Conservation (phyloP, 495 filamentous ascomycete genomes). For the Margaritispora aquatica region DNA sequence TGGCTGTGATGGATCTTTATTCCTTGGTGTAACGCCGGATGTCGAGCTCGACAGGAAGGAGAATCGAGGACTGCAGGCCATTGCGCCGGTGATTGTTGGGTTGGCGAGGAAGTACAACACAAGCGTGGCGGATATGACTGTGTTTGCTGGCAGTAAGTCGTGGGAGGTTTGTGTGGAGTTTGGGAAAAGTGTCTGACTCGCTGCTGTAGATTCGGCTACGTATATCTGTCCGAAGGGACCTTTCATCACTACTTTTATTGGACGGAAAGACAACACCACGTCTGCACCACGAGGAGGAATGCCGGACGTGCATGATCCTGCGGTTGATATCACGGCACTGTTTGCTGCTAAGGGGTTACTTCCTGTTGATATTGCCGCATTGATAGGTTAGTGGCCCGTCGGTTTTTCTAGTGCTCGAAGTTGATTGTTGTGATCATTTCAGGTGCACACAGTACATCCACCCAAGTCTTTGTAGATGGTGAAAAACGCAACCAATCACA, state of each 20-base stretch:
- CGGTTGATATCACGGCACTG: constrained; percentile 16
- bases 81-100: constrained; percentile 14
- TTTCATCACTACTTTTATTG: constrained; percentile 23
- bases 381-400: constrained; percentile 6
- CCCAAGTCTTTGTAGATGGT: constrained; percentile 6
- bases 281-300: constrained; percentile 17
- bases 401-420: neutral
- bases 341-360: constrained; percentile 27
- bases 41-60: constrained; percentile 20
- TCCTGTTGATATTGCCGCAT: constrained; percentile 24
- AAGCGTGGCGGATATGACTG: constrained; percentile 23
- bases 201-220: constrained; percentile 13
- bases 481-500: neutral
- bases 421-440: neutral
- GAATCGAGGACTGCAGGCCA: constrained; percentile 26
- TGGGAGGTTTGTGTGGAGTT: neutral
- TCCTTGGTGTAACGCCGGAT: constrained; percentile 7
- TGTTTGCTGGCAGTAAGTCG: constrained; percentile 17
- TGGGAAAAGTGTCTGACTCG: neutral
- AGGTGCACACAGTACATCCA: constrained; percentile 25
- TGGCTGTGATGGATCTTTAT: constrained; percentile 27
- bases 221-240: constrained; percentile 28
- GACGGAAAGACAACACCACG: constrained; percentile 18
- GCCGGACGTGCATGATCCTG: constrained; percentile 21
- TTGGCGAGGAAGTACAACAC: constrained; percentile 13